Evolutionary conservation across 352 stramenopile species (phyloP).

Genomic region (Halophytophthora polymorphica): DNA sequence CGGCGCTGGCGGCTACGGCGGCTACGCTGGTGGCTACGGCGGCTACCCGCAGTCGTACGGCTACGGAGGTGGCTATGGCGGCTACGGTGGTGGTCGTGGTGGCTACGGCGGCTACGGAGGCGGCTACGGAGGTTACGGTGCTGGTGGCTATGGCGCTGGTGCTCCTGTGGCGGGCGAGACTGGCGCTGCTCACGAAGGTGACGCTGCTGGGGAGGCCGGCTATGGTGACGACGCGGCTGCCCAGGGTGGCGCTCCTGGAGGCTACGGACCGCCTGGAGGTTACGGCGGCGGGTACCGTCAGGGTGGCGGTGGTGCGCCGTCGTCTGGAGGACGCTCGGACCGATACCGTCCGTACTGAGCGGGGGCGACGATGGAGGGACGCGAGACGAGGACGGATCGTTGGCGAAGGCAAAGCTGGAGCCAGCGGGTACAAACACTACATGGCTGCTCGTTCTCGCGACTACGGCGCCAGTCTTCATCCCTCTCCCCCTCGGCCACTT

Average conservation of each 20-base stretch:
- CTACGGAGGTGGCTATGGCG: constrained; percentile 8
- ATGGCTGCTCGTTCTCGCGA: constrained; percentile 6
- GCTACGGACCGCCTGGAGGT: constrained; percentile 25
- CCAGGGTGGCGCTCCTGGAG: constrained; percentile 22
- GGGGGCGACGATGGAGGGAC: constrained; percentile 13
- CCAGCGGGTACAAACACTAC: not conserved
- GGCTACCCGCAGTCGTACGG: constrained; percentile 11
- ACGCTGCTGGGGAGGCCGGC: no score
- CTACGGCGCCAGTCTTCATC: no score
- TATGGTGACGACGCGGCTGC: constrained; percentile 32
- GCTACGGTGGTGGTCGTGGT: constrained; percentile 18
- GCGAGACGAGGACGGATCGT: constrained; percentile 1
- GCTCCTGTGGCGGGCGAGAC: constrained; percentile 33
- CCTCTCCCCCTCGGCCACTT: no score
- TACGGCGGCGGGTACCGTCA: constrained; percentile 55
- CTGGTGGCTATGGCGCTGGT: constrained; percentile 25
- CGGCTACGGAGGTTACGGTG: constrained; percentile 32
- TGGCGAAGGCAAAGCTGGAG: constrained; percentile 2
- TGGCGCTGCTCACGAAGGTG: constrained; percentile 32
- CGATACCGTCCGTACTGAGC: constrained; percentile 84
- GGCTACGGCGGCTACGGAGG: constrained; percentile 31
- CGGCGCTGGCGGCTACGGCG: constrained; percentile 25
- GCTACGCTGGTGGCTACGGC: constrained; percentile 30
- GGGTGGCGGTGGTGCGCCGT: constrained; percentile 38
- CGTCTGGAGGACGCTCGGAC: constrained; percentile 63